Evolutionary conservation across 2,329 filamentous ascomycete species (phyloP).

Genomic region (Didymella pomorum): DNA sequence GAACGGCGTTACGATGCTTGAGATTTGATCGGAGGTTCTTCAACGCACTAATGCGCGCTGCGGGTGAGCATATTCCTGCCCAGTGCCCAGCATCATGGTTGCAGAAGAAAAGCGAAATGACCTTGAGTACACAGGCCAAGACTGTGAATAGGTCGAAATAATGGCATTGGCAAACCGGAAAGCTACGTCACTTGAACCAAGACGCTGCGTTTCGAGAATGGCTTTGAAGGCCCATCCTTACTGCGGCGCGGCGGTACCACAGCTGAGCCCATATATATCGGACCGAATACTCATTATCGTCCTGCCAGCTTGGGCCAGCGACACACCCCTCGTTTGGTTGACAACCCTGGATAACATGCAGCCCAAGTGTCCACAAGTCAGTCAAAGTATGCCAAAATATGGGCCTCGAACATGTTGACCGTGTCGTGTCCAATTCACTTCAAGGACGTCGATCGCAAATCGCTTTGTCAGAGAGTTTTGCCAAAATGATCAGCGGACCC

Average conservation of each 20-base stretch:
- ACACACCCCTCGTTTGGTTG: constrained; percentile 32
- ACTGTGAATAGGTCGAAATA: neutral
- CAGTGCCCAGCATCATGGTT: constrained; percentile 15
- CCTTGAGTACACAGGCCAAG: constrained; percentile 7
- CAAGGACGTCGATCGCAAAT: constrained; percentile 22
- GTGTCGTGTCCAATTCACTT: constrained; percentile 24
- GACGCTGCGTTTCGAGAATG: constrained; percentile 21
- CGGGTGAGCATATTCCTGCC: constrained; percentile 28
- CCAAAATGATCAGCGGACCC: constrained; percentile 26
- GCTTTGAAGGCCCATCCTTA: constrained; percentile 28
- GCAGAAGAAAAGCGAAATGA: constrained; percentile 12
- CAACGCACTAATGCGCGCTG: constrained; percentile 26
- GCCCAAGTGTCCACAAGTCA: constrained; percentile 30
- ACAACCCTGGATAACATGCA: constrained; percentile 26
- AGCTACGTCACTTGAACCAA: constrained; percentile 34
- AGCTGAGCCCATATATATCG: constrained; percentile 39
- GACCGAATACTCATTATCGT: constrained; percentile 43
- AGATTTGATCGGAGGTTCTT: constrained; percentile 13
- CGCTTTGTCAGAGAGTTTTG: constrained; percentile 22
- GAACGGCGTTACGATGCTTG: constrained; percentile 6
- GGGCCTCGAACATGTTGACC: constrained; percentile 39
- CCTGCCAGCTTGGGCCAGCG: constrained; percentile 37
- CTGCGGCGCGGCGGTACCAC: constrained; percentile 35
- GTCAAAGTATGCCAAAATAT: constrained; percentile 28
- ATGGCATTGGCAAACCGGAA: constrained; percentile 25